Evolutionary conservation across 257 asterid species (phyloP), one percentile per base, ranked within the genome.

Genomic region (Lithospermum erythrorhizon): DNA sequence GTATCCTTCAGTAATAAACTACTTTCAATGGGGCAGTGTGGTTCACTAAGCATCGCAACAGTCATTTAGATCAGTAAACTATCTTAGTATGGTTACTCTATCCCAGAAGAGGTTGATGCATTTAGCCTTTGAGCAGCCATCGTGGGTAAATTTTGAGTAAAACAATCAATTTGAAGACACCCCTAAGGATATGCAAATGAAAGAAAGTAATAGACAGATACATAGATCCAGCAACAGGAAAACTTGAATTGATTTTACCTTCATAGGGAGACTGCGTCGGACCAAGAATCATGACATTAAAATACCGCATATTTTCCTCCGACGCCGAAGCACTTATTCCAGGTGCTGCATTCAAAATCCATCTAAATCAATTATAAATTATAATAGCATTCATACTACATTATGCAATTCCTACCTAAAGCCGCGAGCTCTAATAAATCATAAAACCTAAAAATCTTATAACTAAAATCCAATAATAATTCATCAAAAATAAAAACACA

Each of bases 261-360:
- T 93, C 99, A 72, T 89, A 93, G 62, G 99, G 99, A 67, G 99
- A 93, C 62, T 93, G 99, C 10, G 95, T 66, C 55, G 99, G 99
- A 61, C 99, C 99, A 68, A 93, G 99, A 75, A 93, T 85, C 99
- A 93, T 93, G 61, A 93, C 99, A 74, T 93, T 93, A 75, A 93
- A 93, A 61, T 93, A 87, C 25, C 97, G 94, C 99, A 93, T 93
- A 58, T 93, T 93, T 21, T 93, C 97, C 71, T 93, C 99, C 0
- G 95, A 93, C 7, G 99, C 97, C 53, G 99, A 93, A 9, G 99
- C 99, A 73, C 99, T 93, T 80, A 93, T 89, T 72, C 99, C 99
- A 1, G 99, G 99, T 5, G 99, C 99, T 93, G 94, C 79, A 86
- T 3, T 59, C 67, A 81, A 2, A 41, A 11, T 13, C 4, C 4